Conservation (phyloP, 805 yeast genomes). For the Komagataella pseudopastoris region DNA sequence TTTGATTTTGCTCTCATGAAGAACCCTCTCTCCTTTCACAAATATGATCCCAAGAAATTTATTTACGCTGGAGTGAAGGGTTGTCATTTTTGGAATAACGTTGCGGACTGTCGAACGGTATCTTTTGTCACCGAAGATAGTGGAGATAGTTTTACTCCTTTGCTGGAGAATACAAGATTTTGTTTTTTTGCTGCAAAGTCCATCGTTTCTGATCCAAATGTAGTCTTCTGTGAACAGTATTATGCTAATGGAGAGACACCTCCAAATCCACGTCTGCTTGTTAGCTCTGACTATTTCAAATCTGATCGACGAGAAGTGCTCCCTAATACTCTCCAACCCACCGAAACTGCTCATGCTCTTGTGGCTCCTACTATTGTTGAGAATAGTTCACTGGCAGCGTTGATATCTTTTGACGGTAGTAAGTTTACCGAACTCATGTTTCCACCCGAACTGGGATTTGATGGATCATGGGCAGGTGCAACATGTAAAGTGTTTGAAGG, state of each 20-base stretch:
- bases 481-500: constrained; percentile 57
- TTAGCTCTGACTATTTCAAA: constrained; percentile 42
- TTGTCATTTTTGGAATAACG: constrained; percentile 29
- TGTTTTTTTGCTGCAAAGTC: constrained; percentile 61
- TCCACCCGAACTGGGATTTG: constrained; percentile 52
- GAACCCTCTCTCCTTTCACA: constrained; percentile 47
- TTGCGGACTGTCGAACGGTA: constrained; percentile 35
- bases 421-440: constrained; percentile 67
- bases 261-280: constrained; percentile 13
- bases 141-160: constrained; percentile 46
- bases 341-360: constrained; percentile 55
- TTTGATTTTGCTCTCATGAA: constrained; percentile 20
- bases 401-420: constrained; percentile 67
- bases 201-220: constrained; percentile 30
- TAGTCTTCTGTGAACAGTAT: constrained; percentile 52
- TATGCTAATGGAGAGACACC: constrained; percentile 12
- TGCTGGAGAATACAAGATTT: constrained; percentile 35
- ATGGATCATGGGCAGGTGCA: constrained; percentile 29
- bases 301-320: constrained; percentile 25
- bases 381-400: constrained; percentile 40
- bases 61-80: constrained; percentile 56
- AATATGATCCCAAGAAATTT: constrained; percentile 37
- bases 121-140: constrained; percentile 55
- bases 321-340: constrained; percentile 57
- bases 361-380: constrained; percentile 49